These are phyloP conservation scores for Lactarius sp. DNA, from an alignment of 768 basidiomycete species.

Conservation along the genomic window DNA sequence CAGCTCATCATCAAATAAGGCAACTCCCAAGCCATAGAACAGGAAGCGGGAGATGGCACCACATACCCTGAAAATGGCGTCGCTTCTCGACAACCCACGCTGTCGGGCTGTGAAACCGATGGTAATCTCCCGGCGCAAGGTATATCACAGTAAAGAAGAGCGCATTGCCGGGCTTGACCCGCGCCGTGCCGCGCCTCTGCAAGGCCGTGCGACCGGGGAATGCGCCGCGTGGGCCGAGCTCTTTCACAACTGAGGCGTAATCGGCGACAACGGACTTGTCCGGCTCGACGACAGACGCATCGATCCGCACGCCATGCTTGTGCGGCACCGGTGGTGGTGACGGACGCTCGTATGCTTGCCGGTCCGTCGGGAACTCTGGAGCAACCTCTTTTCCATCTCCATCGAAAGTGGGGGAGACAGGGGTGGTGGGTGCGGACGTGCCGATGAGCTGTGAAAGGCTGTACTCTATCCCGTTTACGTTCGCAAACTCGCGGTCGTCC, in stretches of 20 bases:
- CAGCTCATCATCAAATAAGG: not conserved
- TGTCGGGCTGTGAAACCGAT: constrained; percentile 93
- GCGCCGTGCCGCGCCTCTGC: constrained; percentile 32
- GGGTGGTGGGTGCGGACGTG: constrained; percentile 36
- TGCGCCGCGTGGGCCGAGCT: constrained; percentile 55
- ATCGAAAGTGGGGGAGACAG: constrained; percentile 30
- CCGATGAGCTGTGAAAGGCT: constrained; percentile 89
- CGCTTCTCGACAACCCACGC: constrained; percentile 97
- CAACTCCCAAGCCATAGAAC: not conserved
- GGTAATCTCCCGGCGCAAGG: constrained; percentile 97
- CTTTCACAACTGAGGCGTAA: constrained; percentile 64
- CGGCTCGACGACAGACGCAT: constrained; percentile 69
- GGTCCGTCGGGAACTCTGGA: constrained; percentile 25
- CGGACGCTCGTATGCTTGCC: constrained; percentile 19
- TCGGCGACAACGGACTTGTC: constrained; percentile 49
- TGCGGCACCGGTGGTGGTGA: constrained; percentile 32
- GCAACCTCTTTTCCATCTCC: constrained; percentile 23
- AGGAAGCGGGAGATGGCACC: not conserved
- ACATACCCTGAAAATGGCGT: constrained; percentile 85
- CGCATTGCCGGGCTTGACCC: constrained; percentile 67
- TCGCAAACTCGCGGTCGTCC: constrained; percentile 86
- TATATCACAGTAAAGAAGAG: constrained; percentile 95
- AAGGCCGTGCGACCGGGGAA: constrained; percentile 38
- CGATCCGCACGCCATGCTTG: constrained; percentile 65
- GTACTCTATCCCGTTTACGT: constrained; percentile 96